These are phyloP conservation scores for Sclerotinia subarctica DNA, from an alignment of 2,329 filamentous ascomycete genomes.

Conservation along the genomic window DNA sequence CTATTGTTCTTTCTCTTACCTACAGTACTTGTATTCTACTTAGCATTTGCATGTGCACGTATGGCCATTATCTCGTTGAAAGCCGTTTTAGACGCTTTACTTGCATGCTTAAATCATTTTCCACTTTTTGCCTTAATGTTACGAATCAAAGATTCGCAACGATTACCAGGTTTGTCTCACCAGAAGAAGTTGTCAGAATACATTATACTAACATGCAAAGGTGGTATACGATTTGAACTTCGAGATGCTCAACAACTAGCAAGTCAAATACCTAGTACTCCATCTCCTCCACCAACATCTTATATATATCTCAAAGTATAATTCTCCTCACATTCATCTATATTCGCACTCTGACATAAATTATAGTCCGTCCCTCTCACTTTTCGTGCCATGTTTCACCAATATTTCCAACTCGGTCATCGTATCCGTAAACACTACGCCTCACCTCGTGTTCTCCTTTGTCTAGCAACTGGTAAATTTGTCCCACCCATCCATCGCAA, in stretches of 20 bases:
- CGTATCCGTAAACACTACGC: constrained; percentile 95
- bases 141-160: constrained; percentile 83
- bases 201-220: constrained; percentile 41
- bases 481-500: constrained; percentile 93
- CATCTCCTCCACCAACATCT: constrained; percentile 56
- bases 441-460: constrained; percentile 81
- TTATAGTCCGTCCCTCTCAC: constrained; percentile 82
- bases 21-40: constrained; percentile 93
- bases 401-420: constrained; percentile 92
- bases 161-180: constrained; percentile 67
- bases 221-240: constrained; percentile 87
- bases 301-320: constrained; percentile 81
- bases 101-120: constrained; percentile 96
- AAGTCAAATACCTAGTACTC: constrained; percentile 36
- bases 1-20: constrained; percentile 91
- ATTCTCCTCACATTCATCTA: neutral
- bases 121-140: constrained; percentile 97
- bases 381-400: constrained; percentile 91
- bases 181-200: constrained; percentile 3
- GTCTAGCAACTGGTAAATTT: constrained; percentile 84
- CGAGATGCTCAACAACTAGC: constrained; percentile 63
- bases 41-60: constrained; percentile 89
- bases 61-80: constrained; percentile 96
- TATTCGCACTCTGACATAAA: constrained; percentile 25
- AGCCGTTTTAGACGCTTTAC: constrained; percentile 81